phyloP scores from a whole-genome alignment of 371 early-diverging fungal genomes.

The Batkoa obscura region DNA sequence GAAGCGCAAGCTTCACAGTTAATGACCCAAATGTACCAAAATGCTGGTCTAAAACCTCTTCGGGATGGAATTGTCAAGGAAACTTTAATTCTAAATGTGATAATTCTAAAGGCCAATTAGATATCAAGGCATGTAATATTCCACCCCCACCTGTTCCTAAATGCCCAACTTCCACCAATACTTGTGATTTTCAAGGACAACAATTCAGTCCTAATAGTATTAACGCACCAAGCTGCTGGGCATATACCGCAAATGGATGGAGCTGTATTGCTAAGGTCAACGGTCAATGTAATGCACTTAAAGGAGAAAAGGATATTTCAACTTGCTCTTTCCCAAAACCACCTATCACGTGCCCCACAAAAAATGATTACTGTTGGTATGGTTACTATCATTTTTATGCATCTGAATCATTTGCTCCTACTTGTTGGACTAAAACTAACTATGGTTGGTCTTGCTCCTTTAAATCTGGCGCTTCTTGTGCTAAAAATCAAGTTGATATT shows the following conservation, averaged over 20 bases:
- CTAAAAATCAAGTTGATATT: neutral
- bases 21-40: no score
- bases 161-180: neutral
- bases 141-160: neutral
- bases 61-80: neutral
- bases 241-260: neutral
- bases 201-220: no score
- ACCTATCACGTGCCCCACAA: neutral
- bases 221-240: neutral
- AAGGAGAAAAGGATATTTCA: neutral
- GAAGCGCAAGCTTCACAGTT: no score
- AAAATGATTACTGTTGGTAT: neutral
- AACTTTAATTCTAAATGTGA: no score
- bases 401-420: no score
- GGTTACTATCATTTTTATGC: neutral
- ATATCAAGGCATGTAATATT: no score
- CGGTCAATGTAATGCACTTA: neutral
- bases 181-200: neutral
- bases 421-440: no score
- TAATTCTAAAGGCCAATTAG: no score
- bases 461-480: no score
- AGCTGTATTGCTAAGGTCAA: neutral
- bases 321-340: neutral
- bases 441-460: no score
- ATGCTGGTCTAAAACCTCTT: neutral